These are phyloP conservation scores for Akanthomyces uredinophilus DNA, from an alignment of 2,329 filamentous ascomycete species.

Conservation along the genomic window DNA sequence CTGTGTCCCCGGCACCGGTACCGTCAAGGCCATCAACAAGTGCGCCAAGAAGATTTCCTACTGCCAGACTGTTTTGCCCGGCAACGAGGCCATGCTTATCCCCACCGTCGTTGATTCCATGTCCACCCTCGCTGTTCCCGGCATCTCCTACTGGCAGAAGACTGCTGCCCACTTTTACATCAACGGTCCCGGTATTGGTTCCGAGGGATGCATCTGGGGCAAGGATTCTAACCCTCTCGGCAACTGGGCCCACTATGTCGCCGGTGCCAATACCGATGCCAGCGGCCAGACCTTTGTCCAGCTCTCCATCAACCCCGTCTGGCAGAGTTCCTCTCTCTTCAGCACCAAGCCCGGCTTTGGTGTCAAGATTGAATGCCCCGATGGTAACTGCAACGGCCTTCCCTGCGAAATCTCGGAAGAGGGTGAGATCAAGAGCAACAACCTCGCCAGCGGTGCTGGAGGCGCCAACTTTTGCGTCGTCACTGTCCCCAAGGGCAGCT, in stretches of 20 bases:
- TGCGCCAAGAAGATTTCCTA: slow-evolving; percentile 59
- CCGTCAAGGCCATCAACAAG: slow-evolving; percentile 63
- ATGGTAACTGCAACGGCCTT: slow-evolving; percentile 63
- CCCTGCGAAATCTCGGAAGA: slow-evolving; percentile 68
- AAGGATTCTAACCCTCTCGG: slow-evolving; percentile 56
- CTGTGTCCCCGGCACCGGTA: slow-evolving; percentile 64
- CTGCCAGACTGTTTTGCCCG: slow-evolving; percentile 75
- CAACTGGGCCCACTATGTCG: slow-evolving; percentile 75
- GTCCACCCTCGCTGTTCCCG: slow-evolving; percentile 65
- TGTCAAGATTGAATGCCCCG: slow-evolving; percentile 64
- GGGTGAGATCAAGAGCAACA: slow-evolving; percentile 54
- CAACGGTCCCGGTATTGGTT: slow-evolving; percentile 64
- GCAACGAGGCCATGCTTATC: slow-evolving; percentile 78
- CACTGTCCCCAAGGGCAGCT: slow-evolving; percentile 61
- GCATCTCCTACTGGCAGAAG: slow-evolving; percentile 61
- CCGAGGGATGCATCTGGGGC: slow-evolving; percentile 68
- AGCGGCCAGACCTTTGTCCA: slow-evolving; percentile 67
- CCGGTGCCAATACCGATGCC: slow-evolving; percentile 64
- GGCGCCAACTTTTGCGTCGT: slow-evolving; percentile 70
- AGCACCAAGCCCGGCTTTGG: slow-evolving; percentile 59
- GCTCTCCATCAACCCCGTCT: slow-evolving; percentile 74
- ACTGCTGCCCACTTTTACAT: slow-evolving; percentile 77
- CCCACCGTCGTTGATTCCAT: slow-evolving; percentile 60
- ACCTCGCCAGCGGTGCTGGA: slow-evolving; percentile 56
- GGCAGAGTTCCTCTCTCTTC: slow-evolving; percentile 50